phyloP scores from a whole-genome alignment of 805 yeast genomes.

The Candida vartiovaarae region DNA sequence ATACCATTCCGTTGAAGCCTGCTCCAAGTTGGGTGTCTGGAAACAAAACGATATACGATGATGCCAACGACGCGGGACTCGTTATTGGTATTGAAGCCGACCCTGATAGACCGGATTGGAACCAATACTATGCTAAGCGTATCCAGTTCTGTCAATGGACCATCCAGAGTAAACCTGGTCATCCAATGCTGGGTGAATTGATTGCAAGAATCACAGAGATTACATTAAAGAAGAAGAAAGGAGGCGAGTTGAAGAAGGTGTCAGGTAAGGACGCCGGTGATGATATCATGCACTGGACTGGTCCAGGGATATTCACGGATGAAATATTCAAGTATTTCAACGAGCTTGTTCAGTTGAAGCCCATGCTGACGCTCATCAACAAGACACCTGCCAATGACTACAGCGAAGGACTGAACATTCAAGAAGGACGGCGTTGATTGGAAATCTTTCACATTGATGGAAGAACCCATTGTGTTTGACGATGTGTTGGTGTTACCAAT shows the following conservation, averaged over 20 bases:
- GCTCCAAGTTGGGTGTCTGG: conserved; percentile 68
- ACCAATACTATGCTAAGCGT: conserved; percentile 85
- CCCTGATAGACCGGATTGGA: conserved; percentile 94
- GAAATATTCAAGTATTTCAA: conserved; percentile 72
- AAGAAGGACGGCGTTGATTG: conserved; percentile 39
- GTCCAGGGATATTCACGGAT: conserved; percentile 95
- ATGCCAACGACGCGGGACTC: conserved; percentile 50
- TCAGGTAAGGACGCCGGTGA: conserved; percentile 62
- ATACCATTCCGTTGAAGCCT: conserved; percentile 71
- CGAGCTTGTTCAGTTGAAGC: conserved; percentile 26
- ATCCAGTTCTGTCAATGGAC: conserved; percentile 98
- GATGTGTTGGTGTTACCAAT: conserved; percentile 71
- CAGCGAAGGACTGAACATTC: conserved; percentile 22
- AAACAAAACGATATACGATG: conserved; percentile 20
- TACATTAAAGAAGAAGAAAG: conserved; percentile 49
- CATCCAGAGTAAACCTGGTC: conserved; percentile 82
- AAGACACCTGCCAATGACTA: conserved; percentile 19
- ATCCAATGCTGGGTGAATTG: conserved; percentile 78
- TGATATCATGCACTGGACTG: conserved; percentile 91
- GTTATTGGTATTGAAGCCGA: conserved; percentile 94
- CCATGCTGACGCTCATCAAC: conserved; percentile 8
- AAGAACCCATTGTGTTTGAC: conserved; percentile 47
- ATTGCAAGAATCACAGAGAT: conserved; percentile 71
- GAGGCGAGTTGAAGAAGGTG: conserved; percentile 39
- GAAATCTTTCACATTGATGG: conserved; percentile 56